Conservation (phyloP, 106 monocot species). For the Dendrobium catenatum region DNA sequence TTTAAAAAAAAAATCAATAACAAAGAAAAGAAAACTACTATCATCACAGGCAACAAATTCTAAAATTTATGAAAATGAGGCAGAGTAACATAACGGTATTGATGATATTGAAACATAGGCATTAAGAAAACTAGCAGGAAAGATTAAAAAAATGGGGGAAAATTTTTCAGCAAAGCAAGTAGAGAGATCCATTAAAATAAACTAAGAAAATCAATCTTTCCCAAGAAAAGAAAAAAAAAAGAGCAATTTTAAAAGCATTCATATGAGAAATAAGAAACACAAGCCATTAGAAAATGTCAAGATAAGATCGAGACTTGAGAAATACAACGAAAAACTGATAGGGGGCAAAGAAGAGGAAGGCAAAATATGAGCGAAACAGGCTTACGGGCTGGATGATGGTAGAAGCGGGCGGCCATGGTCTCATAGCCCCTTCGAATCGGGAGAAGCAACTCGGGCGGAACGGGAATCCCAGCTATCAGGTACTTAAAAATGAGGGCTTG, state of each 20-base stretch:
- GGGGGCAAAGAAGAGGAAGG: neutral
- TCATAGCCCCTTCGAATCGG: slow-evolving; percentile 36
- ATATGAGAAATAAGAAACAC: no score
- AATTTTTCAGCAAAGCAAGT: neutral
- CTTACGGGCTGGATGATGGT: slow-evolving; percentile 32
- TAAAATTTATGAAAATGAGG: neutral
- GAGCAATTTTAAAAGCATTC: no score
- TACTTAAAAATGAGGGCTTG: slow-evolving; percentile 53
- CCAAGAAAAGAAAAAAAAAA: no score
- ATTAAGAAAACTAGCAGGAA: neutral
- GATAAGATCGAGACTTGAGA: no score
- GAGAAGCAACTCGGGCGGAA: slow-evolving; percentile 34
- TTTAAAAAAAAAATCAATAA: no score
- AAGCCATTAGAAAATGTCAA: no score
- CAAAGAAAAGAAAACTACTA: no score
- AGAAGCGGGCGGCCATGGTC: slow-evolving; percentile 30
- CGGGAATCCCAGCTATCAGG: slow-evolving; percentile 31
- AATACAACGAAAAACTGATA: no score
- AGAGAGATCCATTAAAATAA: neutral
- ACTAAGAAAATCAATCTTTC: neutral
- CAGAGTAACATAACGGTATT: neutral
- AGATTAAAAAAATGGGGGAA: no score
- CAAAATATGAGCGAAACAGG: neutral
- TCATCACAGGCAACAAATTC: neutral
- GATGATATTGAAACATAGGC: neutral